phyloP scores from a whole-genome alignment of 257 asterid species.

The Capsicum rhomboideum region DNA sequence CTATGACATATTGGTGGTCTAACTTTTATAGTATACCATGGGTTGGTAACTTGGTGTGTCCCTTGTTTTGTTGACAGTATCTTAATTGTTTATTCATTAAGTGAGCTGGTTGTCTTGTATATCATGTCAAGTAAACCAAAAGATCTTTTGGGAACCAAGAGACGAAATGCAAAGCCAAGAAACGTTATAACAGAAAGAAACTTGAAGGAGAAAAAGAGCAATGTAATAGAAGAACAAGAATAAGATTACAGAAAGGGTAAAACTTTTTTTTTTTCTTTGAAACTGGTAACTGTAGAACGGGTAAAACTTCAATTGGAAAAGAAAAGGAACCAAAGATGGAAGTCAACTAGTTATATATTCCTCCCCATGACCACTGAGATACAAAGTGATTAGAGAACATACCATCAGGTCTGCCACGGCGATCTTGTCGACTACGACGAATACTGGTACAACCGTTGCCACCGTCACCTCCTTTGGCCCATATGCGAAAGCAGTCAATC shows the following conservation, averaged over 20 bases:
- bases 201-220: not conserved
- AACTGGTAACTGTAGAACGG: too few species aligned
- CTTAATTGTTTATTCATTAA: not conserved
- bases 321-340: not conserved
- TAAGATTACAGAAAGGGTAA: not conserved
- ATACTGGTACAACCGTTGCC: conserved; percentile 87
- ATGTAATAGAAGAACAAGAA: not conserved
- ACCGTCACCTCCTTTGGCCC: conserved; percentile 98
- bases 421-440: conserved; percentile 75
- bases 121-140: not conserved
- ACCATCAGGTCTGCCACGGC: conserved; percentile 92
- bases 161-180: not conserved
- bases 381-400: conserved; percentile 10
- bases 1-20: not conserved
- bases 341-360: not conserved
- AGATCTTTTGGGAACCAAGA: not conserved
- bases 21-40: not conserved
- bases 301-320: not conserved
- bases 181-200: not conserved
- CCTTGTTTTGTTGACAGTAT: not conserved
- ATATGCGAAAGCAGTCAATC: conserved; percentile 64
- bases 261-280: too few species aligned
- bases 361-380: not conserved
- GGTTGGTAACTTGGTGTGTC: not conserved
- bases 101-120: not conserved